These are phyloP conservation scores for Pseudonitzschia multistriata DNA, from an alignment of 108 stramenopile species.

Conservation along the genomic window DNA sequence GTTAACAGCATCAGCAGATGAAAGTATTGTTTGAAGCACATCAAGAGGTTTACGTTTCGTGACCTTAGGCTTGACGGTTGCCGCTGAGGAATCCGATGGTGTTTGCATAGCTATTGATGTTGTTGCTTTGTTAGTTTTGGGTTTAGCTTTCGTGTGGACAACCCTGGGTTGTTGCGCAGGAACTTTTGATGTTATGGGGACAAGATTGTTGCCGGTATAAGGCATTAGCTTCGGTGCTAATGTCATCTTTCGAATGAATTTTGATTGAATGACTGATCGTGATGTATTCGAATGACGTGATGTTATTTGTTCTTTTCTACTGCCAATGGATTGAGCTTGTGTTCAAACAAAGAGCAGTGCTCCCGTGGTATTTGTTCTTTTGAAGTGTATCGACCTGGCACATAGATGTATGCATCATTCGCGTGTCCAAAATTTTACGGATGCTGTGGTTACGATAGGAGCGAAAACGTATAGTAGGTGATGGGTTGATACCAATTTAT, in stretches of 20 bases:
- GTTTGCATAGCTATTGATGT: not conserved
- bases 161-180: not conserved
- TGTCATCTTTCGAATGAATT: conserved; percentile 1
- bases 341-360: too few relatives aligned
- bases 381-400: too few relatives aligned
- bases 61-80: not conserved
- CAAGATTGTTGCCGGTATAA: not conserved
- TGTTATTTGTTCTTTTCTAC: not conserved
- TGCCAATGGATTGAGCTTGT: too few relatives aligned
- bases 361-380: too few relatives aligned
- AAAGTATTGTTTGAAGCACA: not conserved
- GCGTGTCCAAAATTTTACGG: too few relatives aligned
- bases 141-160: conserved; percentile 11
- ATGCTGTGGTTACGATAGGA: too few relatives aligned
- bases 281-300: not conserved
- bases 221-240: not conserved
- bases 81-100: not conserved
- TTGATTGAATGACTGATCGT: not conserved
- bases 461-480: too few relatives aligned
- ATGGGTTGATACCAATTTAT: too few relatives aligned
- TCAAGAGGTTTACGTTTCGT: not conserved
- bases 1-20: not conserved
- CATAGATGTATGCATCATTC: too few relatives aligned
- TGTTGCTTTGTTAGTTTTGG: not conserved
- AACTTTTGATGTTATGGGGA: conserved; percentile 6